Evolutionary conservation across 2,329 filamentous ascomycete genomes (phyloP), one percentile per base, ranked within the genome.

Genomic region (Fusarium humuli): DNA sequence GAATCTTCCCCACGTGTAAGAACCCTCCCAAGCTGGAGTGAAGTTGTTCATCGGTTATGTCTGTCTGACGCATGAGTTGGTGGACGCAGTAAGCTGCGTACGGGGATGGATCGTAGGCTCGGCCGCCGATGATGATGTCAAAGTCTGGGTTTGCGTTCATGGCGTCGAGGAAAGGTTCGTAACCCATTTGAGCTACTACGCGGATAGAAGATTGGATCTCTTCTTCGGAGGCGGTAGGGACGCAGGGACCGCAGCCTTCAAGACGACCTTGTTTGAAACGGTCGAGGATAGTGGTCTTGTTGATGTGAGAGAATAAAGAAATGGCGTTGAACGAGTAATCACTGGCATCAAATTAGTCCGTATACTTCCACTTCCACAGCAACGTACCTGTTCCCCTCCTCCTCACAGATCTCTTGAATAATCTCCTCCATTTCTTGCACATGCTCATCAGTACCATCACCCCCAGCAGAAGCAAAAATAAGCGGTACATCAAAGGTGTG

Each of bases 1-100:
- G 79, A 12, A 87, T 84, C 76, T 88, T 82, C 0, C 83, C 86
- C 84, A 88, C 86, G 68, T 87, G 84, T 10, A 77, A 77, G 34
- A 82, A 81, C 0, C 79, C 79, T 0, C 83, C 84, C 4, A 76
- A 48, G 0, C 61, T 65, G 0, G 61, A 61, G 7, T 69, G 49
- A 0, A 73, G 40, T 0, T 53, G 32, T 7, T 42, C 42, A 0
- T 13, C 7, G 1, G 22, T 42, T 1, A 66, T 37, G 2, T 48
- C 18, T 7, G 57, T 23, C 18, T 73, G 70, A 0, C 40, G 53
- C 46, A 57, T 69, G 1, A 74, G 50, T 7, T 74, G 72, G 3
- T 68, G 44, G 1, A 48, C 30, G 0, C 63, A 73, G n/a, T 73
- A 83, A 0, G 80, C 81, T 10, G 79, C 77, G 32, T 79, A 83